These are phyloP conservation scores for Salix exigua DNA, from an alignment of 345 rosid species.

Conservation along the genomic window DNA sequence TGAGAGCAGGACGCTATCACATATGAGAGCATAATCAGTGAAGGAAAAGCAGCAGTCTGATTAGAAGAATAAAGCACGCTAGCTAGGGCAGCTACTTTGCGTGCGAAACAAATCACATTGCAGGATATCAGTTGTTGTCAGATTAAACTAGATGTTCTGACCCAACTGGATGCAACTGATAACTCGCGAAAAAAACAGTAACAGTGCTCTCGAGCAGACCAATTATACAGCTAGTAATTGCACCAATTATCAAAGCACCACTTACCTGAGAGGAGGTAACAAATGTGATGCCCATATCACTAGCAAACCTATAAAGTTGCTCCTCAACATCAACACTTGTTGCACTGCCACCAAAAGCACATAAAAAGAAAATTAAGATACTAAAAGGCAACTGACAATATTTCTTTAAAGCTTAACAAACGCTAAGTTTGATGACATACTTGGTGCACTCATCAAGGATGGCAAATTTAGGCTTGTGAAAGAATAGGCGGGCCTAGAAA, in stretches of 20 bases:
- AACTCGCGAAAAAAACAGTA: not conserved
- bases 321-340: slow-evolving; percentile 97
- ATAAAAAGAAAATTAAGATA: not conserved
- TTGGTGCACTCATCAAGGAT: slow-evolving; percentile 98
- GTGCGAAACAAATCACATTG: not conserved
- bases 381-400: not conserved
- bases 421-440: slow-evolving; percentile 39
- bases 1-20: slow-evolving; percentile 81
- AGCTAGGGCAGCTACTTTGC: not conserved
- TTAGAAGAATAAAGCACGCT: not conserved
- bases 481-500: slow-evolving; percentile 84
- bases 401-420: not conserved
- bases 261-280: slow-evolving; percentile 91
- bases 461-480: slow-evolving; percentile 86
- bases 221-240: not conserved
- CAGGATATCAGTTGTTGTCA: not conserved
- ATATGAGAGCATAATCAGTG: not conserved
- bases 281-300: slow-evolving; percentile 78
- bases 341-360: slow-evolving; percentile 50
- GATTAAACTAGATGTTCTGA: not conserved
- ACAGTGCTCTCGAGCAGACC: not conserved
- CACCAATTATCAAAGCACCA: not conserved
- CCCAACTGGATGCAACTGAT: not conserved
- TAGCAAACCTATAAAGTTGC: slow-evolving; percentile 82
- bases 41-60: not conserved